These are phyloP conservation scores for Conringia planisiliqua DNA, from an alignment of 345 rosid genomes.

Conservation along the genomic window DNA sequence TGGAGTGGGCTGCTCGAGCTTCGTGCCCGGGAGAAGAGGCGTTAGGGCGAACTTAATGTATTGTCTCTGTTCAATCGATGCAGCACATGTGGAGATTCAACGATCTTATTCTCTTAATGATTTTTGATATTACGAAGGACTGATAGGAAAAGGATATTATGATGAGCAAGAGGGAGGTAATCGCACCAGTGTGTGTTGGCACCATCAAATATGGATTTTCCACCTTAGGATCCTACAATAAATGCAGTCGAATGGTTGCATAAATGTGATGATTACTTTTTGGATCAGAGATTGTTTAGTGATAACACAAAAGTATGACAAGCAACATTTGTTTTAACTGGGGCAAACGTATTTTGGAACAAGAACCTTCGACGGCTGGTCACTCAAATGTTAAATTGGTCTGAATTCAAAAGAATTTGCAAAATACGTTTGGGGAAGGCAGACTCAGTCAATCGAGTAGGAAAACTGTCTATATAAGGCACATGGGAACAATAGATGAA, in stretches of 20 bases:
- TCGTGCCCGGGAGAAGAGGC: no score
- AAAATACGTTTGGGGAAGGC: neutral
- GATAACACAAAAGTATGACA: neutral
- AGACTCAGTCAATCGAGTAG: neutral
- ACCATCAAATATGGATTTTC: no score
- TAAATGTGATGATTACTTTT: neutral
- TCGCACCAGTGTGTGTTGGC: no score
- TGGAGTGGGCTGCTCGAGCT: no score
- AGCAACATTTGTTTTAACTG: neutral
- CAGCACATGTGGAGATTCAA: no score
- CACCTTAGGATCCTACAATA: neutral
- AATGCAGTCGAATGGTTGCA: neutral
- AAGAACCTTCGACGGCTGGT: neutral
- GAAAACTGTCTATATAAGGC: neutral
- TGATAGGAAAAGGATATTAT: no score
- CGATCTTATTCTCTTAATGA: no score
- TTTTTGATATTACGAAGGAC: no score
- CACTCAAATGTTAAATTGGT: neutral
- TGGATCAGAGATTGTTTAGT: neutral
- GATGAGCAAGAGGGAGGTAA: no score
- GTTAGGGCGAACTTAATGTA: no score
- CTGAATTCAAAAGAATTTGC: neutral
- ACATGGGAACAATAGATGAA: neutral
- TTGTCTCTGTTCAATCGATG: no score
- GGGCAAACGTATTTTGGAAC: neutral